Conservation (phyloP, 129 eudicot genomes). For the Artemisia tridentata region DNA sequence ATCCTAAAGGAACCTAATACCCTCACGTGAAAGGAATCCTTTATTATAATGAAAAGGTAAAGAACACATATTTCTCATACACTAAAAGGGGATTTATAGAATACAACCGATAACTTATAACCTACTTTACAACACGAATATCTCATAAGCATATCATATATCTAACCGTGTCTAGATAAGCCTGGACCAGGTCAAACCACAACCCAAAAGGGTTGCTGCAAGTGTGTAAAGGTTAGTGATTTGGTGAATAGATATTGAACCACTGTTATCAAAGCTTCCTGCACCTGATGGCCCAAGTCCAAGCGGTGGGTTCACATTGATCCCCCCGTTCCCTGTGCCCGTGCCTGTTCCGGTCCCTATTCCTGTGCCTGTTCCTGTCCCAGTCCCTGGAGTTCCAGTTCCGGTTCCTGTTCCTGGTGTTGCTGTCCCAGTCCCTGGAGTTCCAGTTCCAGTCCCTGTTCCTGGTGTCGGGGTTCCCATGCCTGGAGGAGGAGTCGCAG, state of each 20-base stretch:
- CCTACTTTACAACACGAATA: constrained; percentile 35
- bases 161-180: constrained; percentile 12
- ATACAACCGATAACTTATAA: constrained; percentile 24
- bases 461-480: constrained; percentile 10
- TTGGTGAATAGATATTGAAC: constrained; percentile 6
- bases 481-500: constrained; percentile 17
- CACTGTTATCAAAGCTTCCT: constrained; percentile 25
- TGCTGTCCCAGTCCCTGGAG: not conserved
- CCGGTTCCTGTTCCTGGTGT: not conserved
- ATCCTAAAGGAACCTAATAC: not conserved
- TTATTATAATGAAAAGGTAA: constrained; percentile 11
- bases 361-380: constrained; percentile 14
- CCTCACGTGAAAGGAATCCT: constrained; percentile 10
- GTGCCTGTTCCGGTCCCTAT: constrained; percentile 15
- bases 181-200: constrained; percentile 21
- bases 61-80: constrained; percentile 20
- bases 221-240: constrained; percentile 10
- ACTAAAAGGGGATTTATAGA: constrained; percentile 15
- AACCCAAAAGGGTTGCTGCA: constrained; percentile 16
- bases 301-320: constrained; percentile 27
- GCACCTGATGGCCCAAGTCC: constrained; percentile 25
- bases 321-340: constrained; percentile 24
- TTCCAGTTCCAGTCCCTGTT: constrained; percentile 1
- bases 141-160: constrained; percentile 23
- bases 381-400: constrained; percentile 14